Conservation (phyloP, 768 basidiomycete species). For the Podaxis rugospora region DNA sequence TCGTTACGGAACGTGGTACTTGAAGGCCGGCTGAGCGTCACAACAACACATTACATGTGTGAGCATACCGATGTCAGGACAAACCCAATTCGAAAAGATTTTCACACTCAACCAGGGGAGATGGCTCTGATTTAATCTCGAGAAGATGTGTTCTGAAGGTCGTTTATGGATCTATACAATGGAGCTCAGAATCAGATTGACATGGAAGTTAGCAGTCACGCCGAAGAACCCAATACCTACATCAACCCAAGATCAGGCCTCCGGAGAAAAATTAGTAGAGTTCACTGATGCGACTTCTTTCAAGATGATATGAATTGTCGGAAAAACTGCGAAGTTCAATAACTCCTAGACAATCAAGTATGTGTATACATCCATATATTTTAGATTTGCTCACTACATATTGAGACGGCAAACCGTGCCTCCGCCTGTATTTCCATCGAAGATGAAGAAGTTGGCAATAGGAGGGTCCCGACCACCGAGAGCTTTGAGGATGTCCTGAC, state of each 20-base stretch:
- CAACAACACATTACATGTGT: neutral
- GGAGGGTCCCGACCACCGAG: slow-evolving; percentile 89
- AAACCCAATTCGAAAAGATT: neutral
- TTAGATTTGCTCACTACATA: slow-evolving; percentile 32
- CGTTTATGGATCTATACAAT: neutral
- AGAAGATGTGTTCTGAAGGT: neutral
- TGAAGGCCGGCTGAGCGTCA: neutral
- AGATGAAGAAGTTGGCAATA: slow-evolving; percentile 87
- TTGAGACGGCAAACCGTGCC: slow-evolving; percentile 62
- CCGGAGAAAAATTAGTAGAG: neutral
- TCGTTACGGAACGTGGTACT: neutral
- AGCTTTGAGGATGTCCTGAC: slow-evolving; percentile 91
- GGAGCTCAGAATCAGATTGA: neutral
- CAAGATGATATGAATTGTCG: neutral
- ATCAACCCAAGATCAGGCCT: neutral
- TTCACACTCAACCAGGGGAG: neutral
- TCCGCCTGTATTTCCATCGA: slow-evolving; percentile 78
- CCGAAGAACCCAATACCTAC: neutral
- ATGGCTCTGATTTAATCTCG: neutral
- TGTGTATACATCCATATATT: neutral
- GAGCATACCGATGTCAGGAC: neutral
- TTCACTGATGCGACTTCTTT: neutral
- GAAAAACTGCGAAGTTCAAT: neutral
- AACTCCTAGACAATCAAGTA: neutral
- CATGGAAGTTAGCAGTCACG: neutral